phyloP scores from a whole-genome alignment of 768 basidiomycete genomes.

The Russula abietina region DNA sequence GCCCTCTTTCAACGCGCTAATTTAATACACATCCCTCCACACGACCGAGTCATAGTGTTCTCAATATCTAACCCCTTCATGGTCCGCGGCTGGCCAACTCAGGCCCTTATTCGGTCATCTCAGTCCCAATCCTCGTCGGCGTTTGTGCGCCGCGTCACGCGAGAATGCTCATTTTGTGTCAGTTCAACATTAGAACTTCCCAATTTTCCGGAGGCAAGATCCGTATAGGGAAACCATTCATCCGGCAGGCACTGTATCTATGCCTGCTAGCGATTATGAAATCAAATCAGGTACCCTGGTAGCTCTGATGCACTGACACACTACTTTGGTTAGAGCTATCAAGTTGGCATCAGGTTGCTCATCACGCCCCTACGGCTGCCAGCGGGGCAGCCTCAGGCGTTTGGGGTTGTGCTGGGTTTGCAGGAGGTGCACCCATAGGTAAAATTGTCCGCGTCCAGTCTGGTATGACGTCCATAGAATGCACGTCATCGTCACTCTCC shows the following conservation, averaged over 20 bases:
- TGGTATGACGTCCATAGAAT: conserved; percentile 47
- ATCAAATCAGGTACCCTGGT: neutral
- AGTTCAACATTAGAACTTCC: neutral
- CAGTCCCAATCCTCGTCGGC: conserved; percentile 1
- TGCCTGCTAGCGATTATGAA: neutral
- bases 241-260: conserved; percentile 1
- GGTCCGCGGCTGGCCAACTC: conserved; percentile 1
- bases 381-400: conserved; percentile 26
- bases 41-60: neutral
- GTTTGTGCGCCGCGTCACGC: conserved; percentile 8
- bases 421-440: conserved; percentile 57
- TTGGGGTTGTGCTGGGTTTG: conserved; percentile 27
- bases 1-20: neutral
- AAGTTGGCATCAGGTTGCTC: neutral
- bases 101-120: conserved; percentile 1
- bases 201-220: neutral
- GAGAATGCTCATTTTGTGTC: conserved; percentile 10
- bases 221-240: neutral
- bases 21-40: neutral
- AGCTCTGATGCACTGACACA: neutral
- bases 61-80: neutral
- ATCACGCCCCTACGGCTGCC: conserved; percentile 35
- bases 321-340: neutral
- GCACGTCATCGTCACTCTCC: conserved; percentile 28
- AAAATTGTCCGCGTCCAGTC: conserved; percentile 76